Evolutionary conservation across 73 alveolate species (phyloP).

Genomic region (Paramecium bursaria): DNA sequence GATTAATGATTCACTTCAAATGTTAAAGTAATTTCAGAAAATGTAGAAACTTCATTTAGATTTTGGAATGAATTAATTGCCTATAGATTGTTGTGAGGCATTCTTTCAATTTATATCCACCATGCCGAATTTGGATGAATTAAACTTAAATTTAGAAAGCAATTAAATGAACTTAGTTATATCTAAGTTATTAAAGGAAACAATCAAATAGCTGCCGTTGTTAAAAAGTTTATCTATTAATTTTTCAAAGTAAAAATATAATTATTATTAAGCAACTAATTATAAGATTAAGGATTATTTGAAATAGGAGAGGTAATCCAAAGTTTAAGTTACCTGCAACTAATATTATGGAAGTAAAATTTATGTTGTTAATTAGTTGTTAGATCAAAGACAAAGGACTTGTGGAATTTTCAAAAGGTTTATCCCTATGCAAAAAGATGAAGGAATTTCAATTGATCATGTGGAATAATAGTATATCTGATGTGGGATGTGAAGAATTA

Average conservation of each 20-base stretch:
- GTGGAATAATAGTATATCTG: slow-evolving; percentile 35
- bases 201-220: background rate
- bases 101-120: slow-evolving; percentile 10
- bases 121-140: slow-evolving; percentile 20
- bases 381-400: slow-evolving; percentile 39
- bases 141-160: slow-evolving; percentile 21
- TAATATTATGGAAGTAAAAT: slow-evolving; percentile 21
- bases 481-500: slow-evolving; percentile 32
- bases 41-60: slow-evolving; percentile 27
- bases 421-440: background rate
- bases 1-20: slow-evolving; percentile 23
- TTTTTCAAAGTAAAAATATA: slow-evolving; percentile 53
- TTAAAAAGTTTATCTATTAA: background rate
- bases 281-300: slow-evolving; percentile 42
- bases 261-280: background rate
- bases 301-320: slow-evolving; percentile 31
- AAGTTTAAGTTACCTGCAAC: background rate
- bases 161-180: slow-evolving; percentile 39
- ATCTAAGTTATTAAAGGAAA: background rate
- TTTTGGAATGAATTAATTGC: slow-evolving; percentile 56
- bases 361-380: too few species aligned
- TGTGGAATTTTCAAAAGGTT: slow-evolving; percentile 32
- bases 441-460: slow-evolving; percentile 9
- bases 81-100: slow-evolving; percentile 61
- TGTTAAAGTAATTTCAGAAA: background rate